Base-by-base conservation (phyloP, 2,329 filamentous ascomycete genomes). In the Madurella mycetomatis region DNA sequence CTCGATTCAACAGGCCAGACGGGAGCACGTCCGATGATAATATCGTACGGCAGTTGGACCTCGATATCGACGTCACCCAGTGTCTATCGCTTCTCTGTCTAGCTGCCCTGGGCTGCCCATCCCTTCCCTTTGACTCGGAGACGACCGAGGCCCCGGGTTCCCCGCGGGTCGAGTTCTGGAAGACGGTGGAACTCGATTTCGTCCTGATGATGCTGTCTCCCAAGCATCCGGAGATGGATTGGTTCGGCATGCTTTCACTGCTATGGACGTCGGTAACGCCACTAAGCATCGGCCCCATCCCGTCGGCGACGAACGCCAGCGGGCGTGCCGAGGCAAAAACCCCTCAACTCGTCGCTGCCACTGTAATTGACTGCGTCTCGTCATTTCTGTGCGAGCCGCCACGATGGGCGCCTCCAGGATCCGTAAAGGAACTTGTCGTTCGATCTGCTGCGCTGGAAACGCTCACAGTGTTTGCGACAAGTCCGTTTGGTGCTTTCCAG, bases 61-160 rank as follows among this genome's bases (percentile, higher is more conserved):
- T 74, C 13, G 71, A 86, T 41, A 82, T 91, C 41, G 77, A 88
- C 57, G 82, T 85, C 1, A 74, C 77, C 9, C 76, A 80, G 46
- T 83, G 86, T 45, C 71, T 92, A n/a, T 78, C 79, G 1, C 71
- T 92, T 1, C 72, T 92, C n/a, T 78, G 87, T 51, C 73, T 82
- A 1, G 73, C 83, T 5, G 83, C 85, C 4, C 73, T 84, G 9
- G 83, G 80, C 32, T 87, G 85, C 59, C 73, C 75, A n/a, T 70
- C 71, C 2, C 69, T 69, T 4, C 58, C 67, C 56, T 31, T 66
- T 49, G 25, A 68, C 13, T 16, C 53, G 51, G 47, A 55, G 47
- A 9, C 62, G 57, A 32, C 54, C 56, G 41, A 50, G 60, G 11
- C 55, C 43, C 49, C 51, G 30, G 58, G 56, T 2, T 61, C 67